phyloP scores from a whole-genome alignment of 331 rosid genomes.

The Telfairia occidentalis region DNA sequence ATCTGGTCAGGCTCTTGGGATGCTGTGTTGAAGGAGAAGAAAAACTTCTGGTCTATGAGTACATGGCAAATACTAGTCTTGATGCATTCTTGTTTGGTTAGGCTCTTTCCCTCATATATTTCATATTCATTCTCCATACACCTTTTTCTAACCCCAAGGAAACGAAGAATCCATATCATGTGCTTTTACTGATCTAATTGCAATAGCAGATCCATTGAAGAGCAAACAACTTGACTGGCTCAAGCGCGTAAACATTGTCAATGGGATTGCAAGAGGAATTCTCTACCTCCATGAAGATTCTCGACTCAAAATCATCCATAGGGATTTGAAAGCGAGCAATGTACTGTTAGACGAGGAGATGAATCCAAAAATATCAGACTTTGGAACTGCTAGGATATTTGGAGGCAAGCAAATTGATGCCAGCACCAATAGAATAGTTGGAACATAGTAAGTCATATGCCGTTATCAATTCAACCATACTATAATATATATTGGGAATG shows the following conservation, averaged over 20 bases:
- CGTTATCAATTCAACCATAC: neutral
- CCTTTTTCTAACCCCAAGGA: neutral
- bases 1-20: slow-evolving; percentile 41
- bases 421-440: slow-evolving; percentile 29
- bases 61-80: slow-evolving; percentile 28
- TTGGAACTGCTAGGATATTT: slow-evolving; percentile 36
- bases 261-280: slow-evolving; percentile 23
- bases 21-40: slow-evolving; percentile 42
- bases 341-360: slow-evolving; percentile 30
- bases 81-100: slow-evolving; percentile 23
- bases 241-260: slow-evolving; percentile 24
- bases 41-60: slow-evolving; percentile 38
- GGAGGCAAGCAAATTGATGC: slow-evolving; percentile 31
- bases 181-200: neutral
- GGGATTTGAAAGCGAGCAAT: slow-evolving; percentile 42
- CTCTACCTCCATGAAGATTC: slow-evolving; percentile 38
- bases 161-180: neutral
- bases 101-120: neutral
- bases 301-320: slow-evolving; percentile 33
- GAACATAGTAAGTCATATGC: slow-evolving; percentile 35
- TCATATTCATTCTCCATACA: neutral
- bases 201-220: slow-evolving; percentile 23
- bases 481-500: neutral
- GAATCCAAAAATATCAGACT: slow-evolving; percentile 41
- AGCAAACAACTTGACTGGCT: slow-evolving; percentile 24